Evolutionary conservation across 306 rosid genomes (phyloP).

Genomic region (Mucuna pruriens): DNA sequence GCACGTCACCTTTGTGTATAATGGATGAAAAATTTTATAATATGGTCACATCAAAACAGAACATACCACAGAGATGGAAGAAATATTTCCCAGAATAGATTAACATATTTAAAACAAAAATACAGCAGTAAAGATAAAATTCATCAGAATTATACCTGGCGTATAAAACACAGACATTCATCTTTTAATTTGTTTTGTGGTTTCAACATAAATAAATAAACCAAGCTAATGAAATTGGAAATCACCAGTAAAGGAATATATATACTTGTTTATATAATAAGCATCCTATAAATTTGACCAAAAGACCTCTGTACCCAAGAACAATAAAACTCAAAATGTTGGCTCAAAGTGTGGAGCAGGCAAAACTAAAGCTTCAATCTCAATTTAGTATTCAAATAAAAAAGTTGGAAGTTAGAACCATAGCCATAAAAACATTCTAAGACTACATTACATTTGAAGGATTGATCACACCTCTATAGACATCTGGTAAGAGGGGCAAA

Average conservation of each 20-base stretch:
- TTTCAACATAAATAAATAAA: neutral
- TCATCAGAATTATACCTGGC: neutral
- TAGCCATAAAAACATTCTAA: neutral
- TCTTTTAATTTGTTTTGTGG: neutral
- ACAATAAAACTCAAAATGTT: neutral
- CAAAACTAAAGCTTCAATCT: neutral
- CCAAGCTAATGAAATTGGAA: neutral
- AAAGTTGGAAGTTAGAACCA: neutral
- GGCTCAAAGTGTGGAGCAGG: neutral
- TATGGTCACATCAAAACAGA: neutral
- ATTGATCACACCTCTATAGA: neutral
- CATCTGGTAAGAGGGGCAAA: neutral
- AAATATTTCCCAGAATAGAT: neutral
- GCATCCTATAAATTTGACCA: neutral
- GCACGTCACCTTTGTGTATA: neutral
- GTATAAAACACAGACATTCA: neutral
- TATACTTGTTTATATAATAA: neutral
- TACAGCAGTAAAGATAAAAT: neutral
- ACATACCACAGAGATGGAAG: neutral
- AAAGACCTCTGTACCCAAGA: neutral
- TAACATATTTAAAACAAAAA: neutral
- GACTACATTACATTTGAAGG: neutral
- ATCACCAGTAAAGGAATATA: neutral
- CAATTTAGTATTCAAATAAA: neutral
- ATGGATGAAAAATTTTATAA: neutral